Evolutionary conservation across 768 basidiomycete species (phyloP), one percentile per base, ranked within the genome.

Genomic region (Phlebiopsis gigantea): DNA sequence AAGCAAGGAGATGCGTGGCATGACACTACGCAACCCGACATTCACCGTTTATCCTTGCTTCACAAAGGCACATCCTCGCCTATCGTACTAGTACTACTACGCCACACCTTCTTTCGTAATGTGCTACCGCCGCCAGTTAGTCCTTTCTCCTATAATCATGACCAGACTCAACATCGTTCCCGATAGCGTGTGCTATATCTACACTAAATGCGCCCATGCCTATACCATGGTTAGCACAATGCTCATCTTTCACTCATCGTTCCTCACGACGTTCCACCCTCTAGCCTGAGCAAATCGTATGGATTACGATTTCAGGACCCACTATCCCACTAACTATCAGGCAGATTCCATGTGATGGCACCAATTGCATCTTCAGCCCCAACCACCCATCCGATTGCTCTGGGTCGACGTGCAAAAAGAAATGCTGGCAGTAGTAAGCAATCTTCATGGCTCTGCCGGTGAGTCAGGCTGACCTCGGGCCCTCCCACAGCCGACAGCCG

Each of bases 311-410:
- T 1, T 17, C 14, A 5, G 2, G 14, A 24, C 8, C 21, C 7
- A 1, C 17, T 3, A 44, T 22, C 21, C 6, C 4, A 55, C 44
- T 48, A 12, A 46, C 22, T 9, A n/a, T 25, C 7, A 22, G 22
- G 39, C 65, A 84, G 83, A 66, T 82, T 30, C 56, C 63, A 42
- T 84, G 83, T 66, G 71, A 75, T 15, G 72, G 67, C 57, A 59
- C 61, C 29, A 71, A 68, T 46, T 85, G 84, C 69, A 80, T 72
- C 56, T 83, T 84, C 64, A 84, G 82, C 50, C 75, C 81, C 0
- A 71, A 68, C 56, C 83, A 84, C 58, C 78, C 79, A 0, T 56
- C 55, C 1, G 65, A 62, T 34, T 83, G 82, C 53, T 64, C 58
- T 0, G 74, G 68, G 5, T 76, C 77, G 0, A 30, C 31, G 0